phyloP scores from a whole-genome alignment of 2,329 filamentous ascomycete species.

The Ampelomyces quisqualis region DNA sequence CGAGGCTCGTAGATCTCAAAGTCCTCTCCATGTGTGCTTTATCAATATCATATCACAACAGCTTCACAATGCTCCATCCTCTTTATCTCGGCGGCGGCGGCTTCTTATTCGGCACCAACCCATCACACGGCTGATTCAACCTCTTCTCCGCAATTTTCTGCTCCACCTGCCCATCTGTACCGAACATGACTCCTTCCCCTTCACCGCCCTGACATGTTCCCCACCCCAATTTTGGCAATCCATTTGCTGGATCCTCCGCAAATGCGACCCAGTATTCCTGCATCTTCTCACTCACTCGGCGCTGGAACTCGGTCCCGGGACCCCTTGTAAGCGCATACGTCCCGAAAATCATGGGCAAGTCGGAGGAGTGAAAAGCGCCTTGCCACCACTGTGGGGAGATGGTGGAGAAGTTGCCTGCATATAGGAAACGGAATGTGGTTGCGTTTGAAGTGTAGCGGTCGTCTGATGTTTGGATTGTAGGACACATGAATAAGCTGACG shows the following conservation, averaged over 20 bases:
- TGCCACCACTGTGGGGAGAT: slow-evolving; percentile 38
- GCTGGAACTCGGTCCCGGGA: slow-evolving; percentile 32
- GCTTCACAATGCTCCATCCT: too few species aligned
- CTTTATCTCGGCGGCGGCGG: slow-evolving; percentile 6
- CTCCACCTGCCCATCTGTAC: slow-evolving; percentile 14
- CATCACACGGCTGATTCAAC: slow-evolving; percentile 24
- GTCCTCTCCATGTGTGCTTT: too few species aligned
- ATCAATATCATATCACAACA: too few species aligned
- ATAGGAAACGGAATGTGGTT: slow-evolving; percentile 43
- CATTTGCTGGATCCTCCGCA: slow-evolving; percentile 33
- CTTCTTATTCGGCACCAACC: slow-evolving; percentile 6
- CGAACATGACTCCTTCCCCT: slow-evolving; percentile 28
- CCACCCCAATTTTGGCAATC: slow-evolving; percentile 38
- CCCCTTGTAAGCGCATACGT: slow-evolving; percentile 33
- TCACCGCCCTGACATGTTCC: slow-evolving; percentile 25
- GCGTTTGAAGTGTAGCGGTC: slow-evolving; percentile 26
- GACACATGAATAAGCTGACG: slow-evolving; percentile 33
- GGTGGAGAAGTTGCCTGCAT: slow-evolving; percentile 42
- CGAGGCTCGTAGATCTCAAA: too few species aligned
- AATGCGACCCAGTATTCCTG: slow-evolving; percentile 44
- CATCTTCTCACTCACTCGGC: slow-evolving; percentile 37
- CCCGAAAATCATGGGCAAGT: slow-evolving; percentile 42
- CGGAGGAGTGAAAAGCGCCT: slow-evolving; percentile 41
- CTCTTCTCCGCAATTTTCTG: slow-evolving; percentile 19
- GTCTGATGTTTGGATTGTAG: slow-evolving; percentile 28